A percentile compares a stretch with the other conserved stretches of the same genome.
Evolutionary conservation across 768 basidiomycete genomes (phyloP).

Genomic region (Kockovaella imperatae): DNA sequence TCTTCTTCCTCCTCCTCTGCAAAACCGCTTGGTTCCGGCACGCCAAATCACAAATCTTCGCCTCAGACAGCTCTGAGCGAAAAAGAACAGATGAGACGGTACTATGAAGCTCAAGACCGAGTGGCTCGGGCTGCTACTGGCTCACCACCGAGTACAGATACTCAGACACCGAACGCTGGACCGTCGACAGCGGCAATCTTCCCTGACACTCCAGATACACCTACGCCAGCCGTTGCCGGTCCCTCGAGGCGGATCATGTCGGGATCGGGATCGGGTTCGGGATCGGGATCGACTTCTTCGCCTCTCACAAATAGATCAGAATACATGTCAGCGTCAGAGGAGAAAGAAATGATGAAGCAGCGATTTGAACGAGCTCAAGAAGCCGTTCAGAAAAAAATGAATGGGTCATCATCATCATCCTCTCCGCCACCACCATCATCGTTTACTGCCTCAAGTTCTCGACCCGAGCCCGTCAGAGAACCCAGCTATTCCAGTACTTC

Average conservation of each 20-base stretch:
- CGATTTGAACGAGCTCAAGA: slow-evolving; percentile 29
- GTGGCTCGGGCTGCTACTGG: slow-evolving; percentile 7
- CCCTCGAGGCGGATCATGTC: neutral
- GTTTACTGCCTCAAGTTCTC: neutral
- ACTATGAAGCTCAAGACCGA: slow-evolving; percentile 31
- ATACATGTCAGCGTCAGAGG: slow-evolving; percentile 29
- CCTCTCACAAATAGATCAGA: neutral
- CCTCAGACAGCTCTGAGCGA: slow-evolving; percentile 13
- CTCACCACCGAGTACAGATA: neutral
- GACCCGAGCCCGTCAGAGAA: neutral
- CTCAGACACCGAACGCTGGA: neutral
- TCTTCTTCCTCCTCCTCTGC: neutral
- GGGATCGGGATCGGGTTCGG: neutral
- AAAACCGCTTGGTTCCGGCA: too few relatives aligned
- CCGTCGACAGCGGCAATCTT: neutral
- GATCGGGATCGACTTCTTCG: neutral
- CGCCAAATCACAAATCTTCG: neutral
- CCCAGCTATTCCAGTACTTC: too few relatives aligned
- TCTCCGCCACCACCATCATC: neutral
- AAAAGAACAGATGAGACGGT: slow-evolving; percentile 36
- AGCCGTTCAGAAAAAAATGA: neutral
- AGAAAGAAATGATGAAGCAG: slow-evolving; percentile 37
- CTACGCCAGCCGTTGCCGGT: neutral
- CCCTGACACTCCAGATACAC: neutral
- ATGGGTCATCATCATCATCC: neutral